Evolutionary conservation across 495 filamentous ascomycete genomes (phyloP), one percentile per base, ranked within the genome.

Genomic region (Hypoxylon perforatum): DNA sequence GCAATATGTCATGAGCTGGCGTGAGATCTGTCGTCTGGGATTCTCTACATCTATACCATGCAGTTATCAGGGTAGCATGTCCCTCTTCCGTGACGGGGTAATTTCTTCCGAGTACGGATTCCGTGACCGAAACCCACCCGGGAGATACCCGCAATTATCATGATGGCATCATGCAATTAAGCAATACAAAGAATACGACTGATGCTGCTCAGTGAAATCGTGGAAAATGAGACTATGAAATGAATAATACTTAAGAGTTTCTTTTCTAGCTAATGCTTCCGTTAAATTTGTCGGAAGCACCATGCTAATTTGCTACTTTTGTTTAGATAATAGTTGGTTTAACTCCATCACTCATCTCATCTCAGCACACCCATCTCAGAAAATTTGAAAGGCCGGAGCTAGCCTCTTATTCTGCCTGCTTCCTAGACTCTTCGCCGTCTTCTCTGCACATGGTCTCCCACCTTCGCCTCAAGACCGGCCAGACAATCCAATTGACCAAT

Each of bases 381-480:
- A 33, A 33, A 33, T 4, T 1, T 5, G 11, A 10, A 33, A 33
- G 11, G 8, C 6, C 21, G 39, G 35, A 39, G 14, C 12, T 33
- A 33, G 30, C 38, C 19, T 3, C 12, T 48, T 45, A 30, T 44
- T 45, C 12, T 1, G 19, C 18, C 19, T n/a, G 22, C 30, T 50
- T 66, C 25, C 57, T 49, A 45, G 28, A 25, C 36, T 70, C 56
- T 18, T 65, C 25, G 28, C 60, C 61, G 15, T 68, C 63, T 9
- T 69, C 12, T 21, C 18, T 71, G 21, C 45, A 58, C 58, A 71
- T 68, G 2, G 18, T 49, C 57, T 71, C 68, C 68, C 68, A 68
- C 22, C 41, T 62, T 15, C 64, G 49, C 11, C 68, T 42, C 48
- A 71, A 36, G 25, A 58, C 25, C 18, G 68, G 68, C 63, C 63